A percentile compares a stretch with the other conserved stretches of the same genome.
These are phyloP conservation scores for Calonectria crousiana DNA, from an alignment of 2,329 filamentous ascomycete species.

Conservation along the genomic window DNA sequence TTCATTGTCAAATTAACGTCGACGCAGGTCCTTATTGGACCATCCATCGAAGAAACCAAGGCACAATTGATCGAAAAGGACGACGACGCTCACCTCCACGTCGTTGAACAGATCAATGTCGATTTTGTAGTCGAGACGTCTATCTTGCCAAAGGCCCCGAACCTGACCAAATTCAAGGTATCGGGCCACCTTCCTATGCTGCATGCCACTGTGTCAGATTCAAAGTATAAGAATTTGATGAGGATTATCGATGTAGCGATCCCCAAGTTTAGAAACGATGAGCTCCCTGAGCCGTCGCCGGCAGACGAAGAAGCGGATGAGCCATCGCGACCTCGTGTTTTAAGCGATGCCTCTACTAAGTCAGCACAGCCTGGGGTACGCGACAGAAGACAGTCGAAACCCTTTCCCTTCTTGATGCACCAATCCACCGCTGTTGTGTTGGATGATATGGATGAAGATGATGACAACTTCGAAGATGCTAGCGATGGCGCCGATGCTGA, in stretches of 20 bases:
- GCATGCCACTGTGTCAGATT: slow-evolving; percentile 91
- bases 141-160: slow-evolving; percentile 95
- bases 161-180: slow-evolving; percentile 90
- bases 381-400: slow-evolving; percentile 73
- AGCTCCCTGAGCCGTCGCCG: slow-evolving; percentile 32
- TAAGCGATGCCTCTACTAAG: slow-evolving; percentile 60
- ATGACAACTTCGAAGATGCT: slow-evolving; percentile 76
- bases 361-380: slow-evolving; percentile 58
- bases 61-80: slow-evolving; percentile 79
- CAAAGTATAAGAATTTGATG: slow-evolving; percentile 98
- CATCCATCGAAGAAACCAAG: slow-evolving; percentile 91
- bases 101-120: slow-evolving; percentile 97
- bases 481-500: slow-evolving; percentile 67
- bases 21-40: slow-evolving; percentile 94
- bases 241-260: slow-evolving; percentile 95
- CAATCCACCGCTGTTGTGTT: slow-evolving; percentile 83
- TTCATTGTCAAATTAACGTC: slow-evolving; percentile 94
- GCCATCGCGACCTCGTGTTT: slow-evolving; percentile 56
- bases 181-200: slow-evolving; percentile 93
- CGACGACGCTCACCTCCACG: slow-evolving; percentile 80
- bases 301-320: slow-evolving; percentile 42
- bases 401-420: slow-evolving; percentile 81
- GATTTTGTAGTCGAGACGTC: slow-evolving; percentile 97
- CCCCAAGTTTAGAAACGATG: slow-evolving; percentile 76
- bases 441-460: slow-evolving; percentile 79